Percentiles rank a stretch among this genome's conserved stretches.
phyloP scores from a whole-genome alignment of 108 stramenopile species.

The Ochromonas danica region DNA sequence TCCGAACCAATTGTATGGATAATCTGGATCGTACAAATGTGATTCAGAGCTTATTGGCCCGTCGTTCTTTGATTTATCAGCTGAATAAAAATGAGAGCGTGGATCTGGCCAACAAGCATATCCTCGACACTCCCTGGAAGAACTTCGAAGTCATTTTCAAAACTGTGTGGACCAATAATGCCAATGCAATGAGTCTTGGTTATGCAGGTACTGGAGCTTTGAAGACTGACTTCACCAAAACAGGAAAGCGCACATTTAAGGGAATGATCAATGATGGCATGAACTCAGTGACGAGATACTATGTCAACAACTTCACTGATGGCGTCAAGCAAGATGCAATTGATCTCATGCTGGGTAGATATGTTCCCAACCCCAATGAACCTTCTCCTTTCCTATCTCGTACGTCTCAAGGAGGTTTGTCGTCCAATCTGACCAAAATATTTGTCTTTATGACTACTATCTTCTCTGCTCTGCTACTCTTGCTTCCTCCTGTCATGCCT shows the following conservation, averaged over 20 bases:
- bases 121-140: constrained; percentile 57
- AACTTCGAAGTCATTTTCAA: constrained; percentile 72
- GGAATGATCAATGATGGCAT: constrained; percentile 86
- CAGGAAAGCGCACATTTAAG: constrained; percentile 63
- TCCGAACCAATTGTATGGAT: constrained; percentile 98
- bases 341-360: constrained; percentile 75
- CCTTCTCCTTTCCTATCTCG: constrained; percentile 33
- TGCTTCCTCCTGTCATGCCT: constrained; percentile 3
- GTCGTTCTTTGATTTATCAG: constrained; percentile 66
- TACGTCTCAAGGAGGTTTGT: not conserved
- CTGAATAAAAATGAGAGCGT: constrained; percentile 48
- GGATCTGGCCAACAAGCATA: constrained; percentile 37
- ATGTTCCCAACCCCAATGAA: constrained; percentile 40
- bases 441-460: constrained; percentile 27
- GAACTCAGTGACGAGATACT: constrained; percentile 61
- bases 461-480: constrained; percentile 4
- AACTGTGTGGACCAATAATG: constrained; percentile 80
- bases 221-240: constrained; percentile 89
- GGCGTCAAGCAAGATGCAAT: constrained; percentile 90
- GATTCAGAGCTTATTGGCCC: constrained; percentile 85
- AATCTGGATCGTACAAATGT: constrained; percentile 95
- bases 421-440: constrained; percentile 18
- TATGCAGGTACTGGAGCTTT: constrained; percentile 92
- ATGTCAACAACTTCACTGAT: constrained; percentile 90
- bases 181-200: constrained; percentile 79